These are phyloP conservation scores for Phytopythium cucurbitacearum DNA, from an alignment of 352 stramenopile genomes.

Conservation along the genomic window DNA sequence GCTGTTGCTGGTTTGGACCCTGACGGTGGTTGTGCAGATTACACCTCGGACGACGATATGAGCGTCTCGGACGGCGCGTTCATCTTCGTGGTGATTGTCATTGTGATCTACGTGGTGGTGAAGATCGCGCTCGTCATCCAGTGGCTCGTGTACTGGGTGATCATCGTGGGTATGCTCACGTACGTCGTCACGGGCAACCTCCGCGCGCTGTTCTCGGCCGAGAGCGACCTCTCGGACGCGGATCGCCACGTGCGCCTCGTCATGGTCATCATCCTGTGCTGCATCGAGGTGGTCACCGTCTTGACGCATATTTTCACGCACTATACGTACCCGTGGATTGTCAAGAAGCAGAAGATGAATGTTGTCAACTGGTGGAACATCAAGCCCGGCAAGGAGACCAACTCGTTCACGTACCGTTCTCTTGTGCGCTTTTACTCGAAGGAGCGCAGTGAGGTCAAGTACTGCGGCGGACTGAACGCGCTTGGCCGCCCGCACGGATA, in stretches of 20 bases:
- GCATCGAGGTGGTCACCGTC: conserved; percentile 41
- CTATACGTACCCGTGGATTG: conserved; percentile 58
- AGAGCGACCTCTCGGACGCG: conserved; percentile 22
- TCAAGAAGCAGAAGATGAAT: conserved; percentile 41
- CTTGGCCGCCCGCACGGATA: conserved; percentile 54
- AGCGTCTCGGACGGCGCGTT: conserved; percentile 44
- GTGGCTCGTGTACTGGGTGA: conserved; percentile 83
- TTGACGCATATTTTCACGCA: conserved; percentile 58
- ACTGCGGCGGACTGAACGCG: conserved; percentile 58
- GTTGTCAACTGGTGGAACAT: conserved; percentile 46
- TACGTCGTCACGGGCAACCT: conserved; percentile 44
- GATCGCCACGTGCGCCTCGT: conserved; percentile 20
- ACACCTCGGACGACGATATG: conserved; percentile 10
- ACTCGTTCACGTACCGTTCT: conserved; percentile 45
- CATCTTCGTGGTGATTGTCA: conserved; percentile 33
- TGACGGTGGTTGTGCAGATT: background rate
- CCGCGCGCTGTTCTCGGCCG: conserved; percentile 45
- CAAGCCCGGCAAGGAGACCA: conserved; percentile 33
- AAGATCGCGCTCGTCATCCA: conserved; percentile 70
- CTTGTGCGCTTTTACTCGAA: conserved; percentile 38
- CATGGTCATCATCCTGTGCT: conserved; percentile 30
- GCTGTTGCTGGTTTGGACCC: background rate
- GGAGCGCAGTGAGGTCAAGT: conserved; percentile 48
- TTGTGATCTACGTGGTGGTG: conserved; percentile 63
- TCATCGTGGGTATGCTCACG: conserved; percentile 57